Percentiles rank a stretch among this genome's conserved stretches.
phyloP scores from a whole-genome alignment of 768 basidiomycete genomes.

The Russula olivacea region DNA sequence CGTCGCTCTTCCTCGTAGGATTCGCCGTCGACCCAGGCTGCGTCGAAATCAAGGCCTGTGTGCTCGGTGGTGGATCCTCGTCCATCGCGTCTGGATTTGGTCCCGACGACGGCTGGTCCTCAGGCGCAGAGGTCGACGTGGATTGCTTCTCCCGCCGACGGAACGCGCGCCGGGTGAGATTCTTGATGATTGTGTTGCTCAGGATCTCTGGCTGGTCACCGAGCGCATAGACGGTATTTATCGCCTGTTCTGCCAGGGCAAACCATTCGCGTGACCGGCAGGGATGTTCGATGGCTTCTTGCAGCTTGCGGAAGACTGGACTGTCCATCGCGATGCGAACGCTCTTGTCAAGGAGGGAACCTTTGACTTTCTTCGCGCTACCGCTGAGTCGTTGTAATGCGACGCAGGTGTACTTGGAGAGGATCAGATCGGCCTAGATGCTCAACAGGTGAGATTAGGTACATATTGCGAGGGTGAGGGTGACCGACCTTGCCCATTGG shows the following conservation, averaged over 20 bases:
- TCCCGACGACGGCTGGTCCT: conserved; percentile 25
- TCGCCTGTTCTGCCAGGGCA: conserved; percentile 89
- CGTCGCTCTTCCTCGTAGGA: conserved; percentile 33
- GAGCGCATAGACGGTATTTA: conserved; percentile 93
- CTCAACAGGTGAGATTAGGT: background rate
- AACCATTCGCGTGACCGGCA: conserved; percentile 93
- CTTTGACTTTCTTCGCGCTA: conserved; percentile 96
- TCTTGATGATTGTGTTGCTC: conserved; percentile 75
- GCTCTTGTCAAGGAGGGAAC: conserved; percentile 82
- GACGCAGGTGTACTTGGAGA: conserved; percentile 91
- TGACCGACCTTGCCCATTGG: conserved; percentile 65
- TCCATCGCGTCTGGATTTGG: conserved; percentile 50
- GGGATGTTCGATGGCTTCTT: conserved; percentile 73
- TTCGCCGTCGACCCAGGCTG: conserved; percentile 17
- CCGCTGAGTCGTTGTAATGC: conserved; percentile 90
- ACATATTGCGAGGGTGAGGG: background rate
- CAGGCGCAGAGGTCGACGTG: conserved; percentile 27
- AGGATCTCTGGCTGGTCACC: conserved; percentile 89
- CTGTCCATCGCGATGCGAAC: conserved; percentile 84
- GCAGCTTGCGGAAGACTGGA: conserved; percentile 76
- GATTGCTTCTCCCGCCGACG: conserved; percentile 7
- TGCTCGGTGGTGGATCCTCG: conserved; percentile 43
- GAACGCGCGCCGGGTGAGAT: conserved; percentile 73
- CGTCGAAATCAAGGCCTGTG: conserved; percentile 15
- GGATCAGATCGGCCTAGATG: conserved; percentile 71